Evolutionary conservation across 371 early-diverging fungal species (phyloP), one percentile per base, ranked within the genome.

Genomic region (Entomophthora muscae): DNA sequence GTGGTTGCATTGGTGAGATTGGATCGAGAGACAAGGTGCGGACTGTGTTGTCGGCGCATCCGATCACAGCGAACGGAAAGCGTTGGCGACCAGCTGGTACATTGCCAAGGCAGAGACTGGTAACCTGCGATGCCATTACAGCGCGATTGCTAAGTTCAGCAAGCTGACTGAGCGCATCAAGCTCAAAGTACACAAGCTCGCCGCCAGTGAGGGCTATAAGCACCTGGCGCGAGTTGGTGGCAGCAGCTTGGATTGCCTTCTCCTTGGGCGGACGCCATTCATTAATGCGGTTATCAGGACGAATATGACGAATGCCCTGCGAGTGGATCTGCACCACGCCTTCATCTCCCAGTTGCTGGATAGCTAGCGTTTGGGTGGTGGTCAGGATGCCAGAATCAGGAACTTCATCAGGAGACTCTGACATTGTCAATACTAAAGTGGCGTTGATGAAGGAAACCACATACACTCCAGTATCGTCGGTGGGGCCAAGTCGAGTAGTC

Each of bases 331-430:
- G 98, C 53, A 97, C 78, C n/a, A 96, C 65, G 0, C 89, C 83
- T 72, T 90, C 90, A 63, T 88, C 91, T 1, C 90, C 93, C 1
- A 94, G 67, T 67, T 89, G 88, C 52, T 85, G 87, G 1, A 94
- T 88, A 10, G 80, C 79, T 31, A 97, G 70, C 0, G 97, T 95
- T 0, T 91, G 88, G 1, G 86, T 83, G 21, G 79, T 75, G 29
- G 81, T 81, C 56, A 88, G 66, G 67, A 97, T 85, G 1, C 93
- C 95, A 0, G 93, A 85, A 68, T 94, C 96, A 0, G 83, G 77
- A 2, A 90, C 91, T 73, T 96, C 98, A 69, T 92, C 94, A 1
- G 95, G 93, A 1, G 89, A 91, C 68, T 95, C 97, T 2, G 92
- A 95, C 70, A 95, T 90, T 0, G 86, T 82, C 26, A 98, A 75